Percentiles rank a stretch among this genome's conserved stretches.
Evolutionary conservation across 306 rosid species (phyloP).

Genomic region (Sicyos baderoa): DNA sequence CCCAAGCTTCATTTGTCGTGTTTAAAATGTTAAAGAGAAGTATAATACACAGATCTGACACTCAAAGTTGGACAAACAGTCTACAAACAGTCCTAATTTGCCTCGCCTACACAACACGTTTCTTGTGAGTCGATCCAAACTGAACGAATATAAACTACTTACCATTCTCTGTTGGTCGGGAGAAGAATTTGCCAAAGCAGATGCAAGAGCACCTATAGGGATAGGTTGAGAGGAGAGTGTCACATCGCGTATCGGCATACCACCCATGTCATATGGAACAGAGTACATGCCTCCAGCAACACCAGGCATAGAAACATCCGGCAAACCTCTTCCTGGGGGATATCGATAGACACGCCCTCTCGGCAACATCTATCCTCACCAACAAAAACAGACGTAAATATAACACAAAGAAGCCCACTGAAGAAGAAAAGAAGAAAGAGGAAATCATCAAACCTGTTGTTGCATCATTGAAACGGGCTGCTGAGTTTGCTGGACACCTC

Average conservation of each 20-base stretch:
- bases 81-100: too few relatives aligned
- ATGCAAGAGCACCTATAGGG: conserved; percentile 30
- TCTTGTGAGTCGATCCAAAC: neutral
- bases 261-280: conserved; percentile 34
- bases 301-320: conserved; percentile 27
- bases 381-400: neutral
- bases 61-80: too few relatives aligned
- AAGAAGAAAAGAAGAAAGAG: neutral
- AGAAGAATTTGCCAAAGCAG: conserved; percentile 30
- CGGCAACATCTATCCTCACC: conserved; percentile 28
- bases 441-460: conserved; percentile 23
- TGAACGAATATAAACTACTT: neutral
- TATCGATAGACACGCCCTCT: conserved; percentile 33
- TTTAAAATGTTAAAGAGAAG: too few relatives aligned
- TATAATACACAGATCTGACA: too few relatives aligned
- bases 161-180: conserved; percentile 36
- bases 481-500: conserved; percentile 28
- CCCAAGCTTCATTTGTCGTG: too few relatives aligned
- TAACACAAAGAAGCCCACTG: neutral
- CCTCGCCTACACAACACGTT: too few relatives aligned
- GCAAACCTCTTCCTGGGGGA: conserved; percentile 28
- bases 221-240: conserved; percentile 26
- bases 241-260: conserved; percentile 29
- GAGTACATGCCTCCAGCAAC: conserved; percentile 35
- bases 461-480: conserved; percentile 31